Evolutionary conservation across 2,329 filamentous ascomycete species (phyloP), one percentile per base, ranked within the genome.

Genomic region (Hypoxylon rubiginosum): DNA sequence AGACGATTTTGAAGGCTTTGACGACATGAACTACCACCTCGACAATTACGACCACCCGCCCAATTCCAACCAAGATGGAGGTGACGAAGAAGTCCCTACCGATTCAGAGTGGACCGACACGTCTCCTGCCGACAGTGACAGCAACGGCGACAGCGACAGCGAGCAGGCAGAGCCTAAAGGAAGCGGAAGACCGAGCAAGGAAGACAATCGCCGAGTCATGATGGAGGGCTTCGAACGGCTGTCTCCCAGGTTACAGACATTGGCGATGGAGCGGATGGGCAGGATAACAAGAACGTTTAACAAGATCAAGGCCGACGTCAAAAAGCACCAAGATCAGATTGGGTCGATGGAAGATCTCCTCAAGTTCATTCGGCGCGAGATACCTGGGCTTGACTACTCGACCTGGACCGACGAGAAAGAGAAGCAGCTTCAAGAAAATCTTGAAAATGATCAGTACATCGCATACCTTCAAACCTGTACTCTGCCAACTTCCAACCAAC

Each of bases 111-210:
- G n/a, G 11, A 45, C 24, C 15, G 36, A 28, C 24, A 13, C 30
- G 6, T 55, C 36, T 4, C 5, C 36, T 5, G 2, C 21, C n/a
- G n/a, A n/a, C n/a, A n/a, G n/a, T n/a, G n/a, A n/a, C n/a, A n/a
- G n/a, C n/a, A n/a, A n/a, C n/a, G n/a, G n/a, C 24, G 13, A 45
- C n/a, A 43, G 24, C 36, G 52, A 55, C 7, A 55, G 52, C 26
- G 52, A 55, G 15, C 26, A 45, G 24, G 39, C 6, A 2, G 15
- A 30, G 24, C 15, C 5, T 13, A 28, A 10, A 9, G 28, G 21
- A 6, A 28, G 28, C 2, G 36, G 52, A 11, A 45, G 26, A 15
- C 13, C 34, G 1, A 30, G 3, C 4, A 39, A 5, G 2, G 15
- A 13, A 17, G 26, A 13, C 15, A 55, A 43, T 15, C 36, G 36